Evolutionary conservation across 2,329 filamentous ascomycete genomes (phyloP).

Genomic region (Cladophialophora chaetospira): DNA sequence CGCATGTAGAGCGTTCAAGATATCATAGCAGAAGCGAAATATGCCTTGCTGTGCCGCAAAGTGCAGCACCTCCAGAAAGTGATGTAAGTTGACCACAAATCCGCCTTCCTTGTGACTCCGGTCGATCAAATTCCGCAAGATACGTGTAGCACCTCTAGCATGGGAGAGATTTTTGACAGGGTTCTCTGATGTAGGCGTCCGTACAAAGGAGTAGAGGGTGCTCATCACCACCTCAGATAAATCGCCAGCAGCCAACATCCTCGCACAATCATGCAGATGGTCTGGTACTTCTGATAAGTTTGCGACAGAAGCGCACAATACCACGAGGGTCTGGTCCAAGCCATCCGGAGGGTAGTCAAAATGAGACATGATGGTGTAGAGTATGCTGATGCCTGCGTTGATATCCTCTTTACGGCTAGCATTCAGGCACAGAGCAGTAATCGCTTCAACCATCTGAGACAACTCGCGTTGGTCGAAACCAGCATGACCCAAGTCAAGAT

Average conservation of each 20-base stretch:
- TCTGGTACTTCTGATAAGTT: slow-evolving; percentile 22
- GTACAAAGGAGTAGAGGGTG: slow-evolving; percentile 26
- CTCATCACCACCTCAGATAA: slow-evolving; percentile 18
- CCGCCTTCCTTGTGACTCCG: slow-evolving; percentile 13
- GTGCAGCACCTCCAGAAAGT: slow-evolving; percentile 23
- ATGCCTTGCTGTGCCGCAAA: slow-evolving; percentile 24
- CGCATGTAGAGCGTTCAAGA: slow-evolving; percentile 24
- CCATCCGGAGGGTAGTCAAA: slow-evolving; percentile 26
- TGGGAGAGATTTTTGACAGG: slow-evolving; percentile 22
- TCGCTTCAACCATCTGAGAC: slow-evolving; percentile 14
- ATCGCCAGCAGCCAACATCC: slow-evolving; percentile 21
- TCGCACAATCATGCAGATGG: slow-evolving; percentile 24
- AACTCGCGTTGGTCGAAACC: slow-evolving; percentile 21
- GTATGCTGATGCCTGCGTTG: slow-evolving; percentile 25
- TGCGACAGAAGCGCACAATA: slow-evolving; percentile 28
- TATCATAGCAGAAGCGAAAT: slow-evolving; percentile 28
- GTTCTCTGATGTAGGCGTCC: slow-evolving; percentile 18
- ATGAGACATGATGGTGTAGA: slow-evolving; percentile 22
- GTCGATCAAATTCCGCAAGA: slow-evolving; percentile 24
- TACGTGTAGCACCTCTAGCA: slow-evolving; percentile 27
- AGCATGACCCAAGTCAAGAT: slow-evolving; percentile 25
- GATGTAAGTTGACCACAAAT: slow-evolving; percentile 19
- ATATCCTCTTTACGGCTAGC: slow-evolving; percentile 27
- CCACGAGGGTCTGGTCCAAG: slow-evolving; percentile 26
- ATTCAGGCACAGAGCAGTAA: slow-evolving; percentile 27